These are phyloP conservation scores for Borovskyia barvae DNA, from an alignment of 208 protist genomes.

Conservation along the genomic window DNA sequence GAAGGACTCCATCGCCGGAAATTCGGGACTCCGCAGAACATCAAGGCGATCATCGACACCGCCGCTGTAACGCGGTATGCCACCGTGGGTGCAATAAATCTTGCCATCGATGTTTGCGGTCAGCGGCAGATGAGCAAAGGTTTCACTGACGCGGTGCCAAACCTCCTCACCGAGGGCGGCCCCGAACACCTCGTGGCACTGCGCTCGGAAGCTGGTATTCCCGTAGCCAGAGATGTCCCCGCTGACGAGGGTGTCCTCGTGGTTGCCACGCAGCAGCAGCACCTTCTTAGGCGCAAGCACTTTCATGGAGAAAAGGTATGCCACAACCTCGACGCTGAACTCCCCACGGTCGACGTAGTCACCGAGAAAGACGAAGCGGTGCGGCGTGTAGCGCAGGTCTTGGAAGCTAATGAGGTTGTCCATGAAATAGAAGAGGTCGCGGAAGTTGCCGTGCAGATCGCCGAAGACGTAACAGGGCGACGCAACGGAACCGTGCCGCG, in stretches of 20 bases:
- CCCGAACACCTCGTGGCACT: slow-evolving; percentile 88
- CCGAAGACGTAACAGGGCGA: slow-evolving; percentile 95
- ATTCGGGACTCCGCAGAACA: slow-evolving; percentile 62
- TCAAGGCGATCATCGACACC: slow-evolving; percentile 80
- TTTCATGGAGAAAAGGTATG: slow-evolving; percentile 92
- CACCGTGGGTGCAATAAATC: slow-evolving; percentile 95
- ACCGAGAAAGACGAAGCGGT: slow-evolving; percentile 97
- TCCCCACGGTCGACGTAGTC: slow-evolving; percentile 98
- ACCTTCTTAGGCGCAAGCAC: slow-evolving; percentile 90
- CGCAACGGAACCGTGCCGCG: slow-evolving; percentile 53
- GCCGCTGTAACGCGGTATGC: slow-evolving; percentile 86
- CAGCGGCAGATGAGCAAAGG: slow-evolving; percentile 88
- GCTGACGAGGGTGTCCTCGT: slow-evolving; percentile 92
- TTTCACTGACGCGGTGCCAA: slow-evolving; percentile 80
- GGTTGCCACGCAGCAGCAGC: slow-evolving; percentile 92
- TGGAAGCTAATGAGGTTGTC: slow-evolving; percentile 91
- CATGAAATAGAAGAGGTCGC: slow-evolving; percentile 93
- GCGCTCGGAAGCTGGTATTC: slow-evolving; percentile 82
- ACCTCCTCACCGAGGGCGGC: slow-evolving; percentile 78
- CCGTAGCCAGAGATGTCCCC: slow-evolving; percentile 90
- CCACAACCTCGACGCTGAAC: slow-evolving; percentile 91
- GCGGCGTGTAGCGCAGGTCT: slow-evolving; percentile 89
- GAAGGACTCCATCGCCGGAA: slow-evolving; percentile 81
- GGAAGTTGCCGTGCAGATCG: slow-evolving; percentile 94
- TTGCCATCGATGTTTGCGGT: slow-evolving; percentile 90